Percentiles rank a stretch among this genome's conserved stretches.
phyloP scores from a whole-genome alignment of 192 early-diverging fungal species.

The Lobosporangium transversale region DNA sequence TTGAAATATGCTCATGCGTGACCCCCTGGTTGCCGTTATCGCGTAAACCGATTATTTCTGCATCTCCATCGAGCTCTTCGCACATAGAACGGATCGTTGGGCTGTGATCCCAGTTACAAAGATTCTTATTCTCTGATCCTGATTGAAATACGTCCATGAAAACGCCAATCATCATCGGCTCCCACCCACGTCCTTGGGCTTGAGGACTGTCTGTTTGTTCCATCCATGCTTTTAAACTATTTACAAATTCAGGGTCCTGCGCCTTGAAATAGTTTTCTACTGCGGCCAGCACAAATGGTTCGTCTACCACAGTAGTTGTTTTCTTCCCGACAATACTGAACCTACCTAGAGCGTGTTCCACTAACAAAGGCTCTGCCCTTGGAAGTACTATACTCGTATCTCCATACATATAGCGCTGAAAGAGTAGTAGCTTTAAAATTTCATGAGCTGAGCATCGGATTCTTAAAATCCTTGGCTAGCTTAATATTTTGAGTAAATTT shows the following conservation, averaged over 20 bases:
- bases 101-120: too few species aligned
- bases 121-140: too few species aligned
- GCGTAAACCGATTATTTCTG: constrained; percentile 2
- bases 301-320: constrained; percentile 24
- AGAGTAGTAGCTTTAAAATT: neutral
- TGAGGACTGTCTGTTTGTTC: neutral
- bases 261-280: constrained; percentile 14
- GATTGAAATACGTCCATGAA: constrained; percentile 9
- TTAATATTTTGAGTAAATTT: neutral
- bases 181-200: constrained; percentile 5
- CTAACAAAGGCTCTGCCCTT: neutral
- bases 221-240: neutral
- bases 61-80: constrained; percentile 1
- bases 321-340: constrained; percentile 9
- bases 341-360: constrained; percentile 13
- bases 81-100: constrained; percentile 7
- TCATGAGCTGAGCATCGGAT: too few species aligned
- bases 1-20: neutral
- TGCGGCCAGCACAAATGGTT: constrained; percentile 25
- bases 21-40: neutral
- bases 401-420: constrained; percentile 7
- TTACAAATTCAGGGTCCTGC: constrained; percentile 8
- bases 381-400: neutral
- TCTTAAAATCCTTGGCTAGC: neutral
- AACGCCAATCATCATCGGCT: neutral